phyloP scores from a whole-genome alignment of 2,329 filamentous ascomycete species.

The Trichophyton verrucosum region DNA sequence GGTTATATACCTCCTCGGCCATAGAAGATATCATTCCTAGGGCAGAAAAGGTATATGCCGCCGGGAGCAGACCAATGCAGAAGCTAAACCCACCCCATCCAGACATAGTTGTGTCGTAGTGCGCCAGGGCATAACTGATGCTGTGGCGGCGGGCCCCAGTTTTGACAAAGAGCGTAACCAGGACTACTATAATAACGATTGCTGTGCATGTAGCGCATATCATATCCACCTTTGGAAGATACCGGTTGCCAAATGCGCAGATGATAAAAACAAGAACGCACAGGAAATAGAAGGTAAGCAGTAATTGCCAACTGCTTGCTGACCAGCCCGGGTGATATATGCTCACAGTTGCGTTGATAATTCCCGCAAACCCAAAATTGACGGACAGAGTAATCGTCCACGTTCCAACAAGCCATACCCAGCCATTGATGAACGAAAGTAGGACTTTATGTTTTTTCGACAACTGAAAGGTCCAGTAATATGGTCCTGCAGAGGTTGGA shows the following conservation, averaged over 20 bases:
- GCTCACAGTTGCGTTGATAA: no score
- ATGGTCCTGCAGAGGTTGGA: conserved; percentile 41
- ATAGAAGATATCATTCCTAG: conserved; percentile 52
- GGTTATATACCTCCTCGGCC: conserved; percentile 47
- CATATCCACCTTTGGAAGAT: no score
- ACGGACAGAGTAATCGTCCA: conserved; percentile 29
- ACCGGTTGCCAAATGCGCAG: no score
- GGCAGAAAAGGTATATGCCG: conserved; percentile 47
- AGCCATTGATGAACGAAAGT: no score
- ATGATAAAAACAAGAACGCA: no score
- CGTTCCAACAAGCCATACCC: no score
- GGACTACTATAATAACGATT: conserved; percentile 44
- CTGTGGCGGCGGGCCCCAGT: conserved; percentile 44
- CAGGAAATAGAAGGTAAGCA: no score
- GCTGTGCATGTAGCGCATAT: not conserved
- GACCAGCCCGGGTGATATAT: no score
- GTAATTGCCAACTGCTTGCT: no score
- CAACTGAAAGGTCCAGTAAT: conserved; percentile 44
- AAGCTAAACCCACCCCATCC: conserved; percentile 42
- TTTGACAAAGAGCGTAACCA: conserved; percentile 44
- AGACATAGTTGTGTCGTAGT: conserved; percentile 10
- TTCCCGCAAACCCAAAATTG: conserved; percentile 32
- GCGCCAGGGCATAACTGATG: conserved; percentile 29
- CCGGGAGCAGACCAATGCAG: conserved; percentile 49
- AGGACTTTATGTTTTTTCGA: conserved; percentile 21